Evolutionary conservation across 331 rosid genomes (phyloP).

Genomic region (Rosa hybrid): DNA sequence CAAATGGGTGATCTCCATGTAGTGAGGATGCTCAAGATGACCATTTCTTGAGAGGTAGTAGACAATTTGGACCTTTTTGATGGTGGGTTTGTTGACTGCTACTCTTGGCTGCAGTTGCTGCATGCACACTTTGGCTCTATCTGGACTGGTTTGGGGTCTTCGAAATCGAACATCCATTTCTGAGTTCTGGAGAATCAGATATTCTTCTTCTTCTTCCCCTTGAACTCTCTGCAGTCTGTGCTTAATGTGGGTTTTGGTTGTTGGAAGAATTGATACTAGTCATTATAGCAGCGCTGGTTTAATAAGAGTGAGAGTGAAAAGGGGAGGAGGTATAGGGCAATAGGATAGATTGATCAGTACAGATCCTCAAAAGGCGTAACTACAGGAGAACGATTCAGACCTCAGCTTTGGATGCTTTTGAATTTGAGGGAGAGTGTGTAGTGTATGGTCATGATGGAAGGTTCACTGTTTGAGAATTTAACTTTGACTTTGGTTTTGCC

Average conservation of each 20-base stretch:
- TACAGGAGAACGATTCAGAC: conserved; percentile 31
- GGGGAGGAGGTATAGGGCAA: neutral
- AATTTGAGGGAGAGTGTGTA: conserved; percentile 7
- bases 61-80: conserved; percentile 69
- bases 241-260: neutral
- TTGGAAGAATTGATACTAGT: neutral
- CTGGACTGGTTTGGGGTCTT: conserved; percentile 54
- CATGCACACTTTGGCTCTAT: conserved; percentile 51
- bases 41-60: conserved; percentile 88
- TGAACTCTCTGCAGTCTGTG: neutral
- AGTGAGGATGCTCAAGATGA: conserved; percentile 86
- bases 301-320: neutral
- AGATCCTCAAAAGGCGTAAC: conserved; percentile 24
- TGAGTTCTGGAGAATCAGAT: neutral
- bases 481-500: conserved; percentile 36
- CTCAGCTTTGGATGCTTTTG: conserved; percentile 37
- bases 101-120: conserved; percentile 27
- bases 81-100: conserved; percentile 25
- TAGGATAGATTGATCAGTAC: neutral
- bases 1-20: conserved; percentile 62
- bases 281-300: neutral
- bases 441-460: neutral
- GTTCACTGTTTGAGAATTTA: conserved; percentile 4
- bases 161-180: conserved; percentile 55
- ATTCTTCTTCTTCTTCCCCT: neutral